These are phyloP conservation scores for Alternaria infectoria DNA, from an alignment of 2,329 filamentous ascomycete species.

Conservation along the genomic window DNA sequence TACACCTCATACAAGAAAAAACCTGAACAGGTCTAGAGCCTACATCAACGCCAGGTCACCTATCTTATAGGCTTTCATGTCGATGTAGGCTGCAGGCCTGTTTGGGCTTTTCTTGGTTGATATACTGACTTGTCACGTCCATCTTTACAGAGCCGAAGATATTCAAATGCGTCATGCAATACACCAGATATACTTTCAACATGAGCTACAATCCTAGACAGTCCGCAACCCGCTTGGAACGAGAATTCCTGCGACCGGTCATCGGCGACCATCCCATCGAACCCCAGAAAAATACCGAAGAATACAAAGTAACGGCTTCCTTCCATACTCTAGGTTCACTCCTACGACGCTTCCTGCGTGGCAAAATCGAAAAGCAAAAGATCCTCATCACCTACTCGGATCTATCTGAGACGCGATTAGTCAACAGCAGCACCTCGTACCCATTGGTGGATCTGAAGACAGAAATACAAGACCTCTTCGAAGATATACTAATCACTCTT, in stretches of 20 bases:
- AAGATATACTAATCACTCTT: constrained; percentile 48
- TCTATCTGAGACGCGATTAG: constrained; percentile 43
- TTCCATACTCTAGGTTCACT: constrained; percentile 45
- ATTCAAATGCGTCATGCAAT: constrained; percentile 44
- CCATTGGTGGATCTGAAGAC: constrained; percentile 36
- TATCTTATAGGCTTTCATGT: too few species aligned
- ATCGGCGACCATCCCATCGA: constrained; percentile 36
- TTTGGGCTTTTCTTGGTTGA: not conserved
- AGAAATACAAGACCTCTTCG: constrained; percentile 40
- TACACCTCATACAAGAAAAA: not conserved
- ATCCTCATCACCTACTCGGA: constrained; percentile 42
- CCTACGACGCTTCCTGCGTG: constrained; percentile 44
- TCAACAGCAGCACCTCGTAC: constrained; percentile 37
- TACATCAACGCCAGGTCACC: too few species aligned
- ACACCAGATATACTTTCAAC: constrained; percentile 46
- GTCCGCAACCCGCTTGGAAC: constrained; percentile 23
- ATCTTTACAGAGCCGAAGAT: constrained; percentile 31
- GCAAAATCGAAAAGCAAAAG: constrained; percentile 33
- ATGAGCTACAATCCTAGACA: constrained; percentile 40
- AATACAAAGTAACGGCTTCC: constrained; percentile 41
- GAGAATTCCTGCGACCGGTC: constrained; percentile 39
- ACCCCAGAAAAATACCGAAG: constrained; percentile 24
- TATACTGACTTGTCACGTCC: not conserved
- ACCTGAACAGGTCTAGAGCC: too few species aligned
- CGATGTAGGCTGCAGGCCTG: too few species aligned